phyloP scores from a whole-genome alignment of 768 basidiomycete species.

The Roridomyces roridus region DNA sequence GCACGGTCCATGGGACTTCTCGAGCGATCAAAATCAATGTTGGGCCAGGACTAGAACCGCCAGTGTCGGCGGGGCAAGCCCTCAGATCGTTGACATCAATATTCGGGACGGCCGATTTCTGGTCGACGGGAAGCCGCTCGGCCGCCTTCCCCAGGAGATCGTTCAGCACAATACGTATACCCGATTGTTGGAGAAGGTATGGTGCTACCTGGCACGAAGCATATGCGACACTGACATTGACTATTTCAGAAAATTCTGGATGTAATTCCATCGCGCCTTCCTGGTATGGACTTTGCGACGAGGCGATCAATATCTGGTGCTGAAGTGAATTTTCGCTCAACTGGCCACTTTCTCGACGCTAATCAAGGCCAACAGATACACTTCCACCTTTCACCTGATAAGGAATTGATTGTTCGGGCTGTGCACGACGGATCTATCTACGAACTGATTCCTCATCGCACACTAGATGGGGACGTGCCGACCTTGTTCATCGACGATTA shows the following conservation, averaged over 20 bases:
- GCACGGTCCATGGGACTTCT: constrained; percentile 6
- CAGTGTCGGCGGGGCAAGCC: constrained; percentile 2
- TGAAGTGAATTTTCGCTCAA: no score
- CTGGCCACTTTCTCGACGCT: no score
- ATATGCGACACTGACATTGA: not conserved
- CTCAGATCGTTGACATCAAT: constrained; percentile 44
- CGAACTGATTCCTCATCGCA: constrained; percentile 41
- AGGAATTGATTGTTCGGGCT: constrained; percentile 39
- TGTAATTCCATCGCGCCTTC: constrained; percentile 39
- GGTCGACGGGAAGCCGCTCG: constrained; percentile 46
- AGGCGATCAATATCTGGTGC: constrained; percentile 22
- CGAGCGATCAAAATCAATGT: constrained; percentile 24
- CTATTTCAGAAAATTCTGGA: constrained; percentile 36
- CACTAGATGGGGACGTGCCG: constrained; percentile 37
- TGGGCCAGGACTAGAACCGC: constrained; percentile 35
- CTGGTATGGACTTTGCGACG: constrained; percentile 41
- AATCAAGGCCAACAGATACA: constrained; percentile 38
- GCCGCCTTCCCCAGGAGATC: constrained; percentile 43
- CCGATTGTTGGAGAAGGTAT: constrained; percentile 42
- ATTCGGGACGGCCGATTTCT: constrained; percentile 46
- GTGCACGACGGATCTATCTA: constrained; percentile 20
- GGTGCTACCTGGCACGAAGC: no score
- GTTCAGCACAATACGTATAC: constrained; percentile 37
- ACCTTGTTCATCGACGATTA: constrained; percentile 32
- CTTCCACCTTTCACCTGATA: constrained; percentile 29